These are phyloP conservation scores for Medicago truncatula DNA, from an alignment of 306 rosid genomes.

Conservation along the genomic window MtrunA17r5.0-ANR NC_053049.1:36269501-36270000, in stretches of 20 bases:
- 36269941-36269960: constrained; percentile 37
- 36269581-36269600: constrained; percentile 43
- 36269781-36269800: constrained; percentile 58
- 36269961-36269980: constrained; percentile 37
- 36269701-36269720: constrained; percentile 60
- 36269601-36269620: constrained; percentile 65
- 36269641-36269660: constrained; percentile 55
- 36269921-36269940: constrained; percentile 52
- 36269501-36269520: constrained; percentile 59
- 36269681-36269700: constrained; percentile 53
- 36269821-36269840: constrained; percentile 56
- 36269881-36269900: constrained; percentile 48
- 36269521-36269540: constrained; percentile 54
- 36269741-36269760: constrained; percentile 59
- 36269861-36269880: constrained; percentile 61
- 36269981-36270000: constrained; percentile 31
- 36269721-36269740: constrained; percentile 75
- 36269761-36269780: constrained; percentile 61
- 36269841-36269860: constrained; percentile 55
- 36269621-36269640: constrained; percentile 65
- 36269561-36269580: constrained; percentile 55
- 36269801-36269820: constrained; percentile 62
- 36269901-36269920: constrained; percentile 64
- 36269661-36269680: constrained; percentile 58
- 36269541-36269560: constrained; percentile 62